Evolutionary conservation across 495 filamentous ascomycete species (phyloP), one percentile per base, ranked within the genome.

Genomic region (Penicillium argentinense): DNA sequence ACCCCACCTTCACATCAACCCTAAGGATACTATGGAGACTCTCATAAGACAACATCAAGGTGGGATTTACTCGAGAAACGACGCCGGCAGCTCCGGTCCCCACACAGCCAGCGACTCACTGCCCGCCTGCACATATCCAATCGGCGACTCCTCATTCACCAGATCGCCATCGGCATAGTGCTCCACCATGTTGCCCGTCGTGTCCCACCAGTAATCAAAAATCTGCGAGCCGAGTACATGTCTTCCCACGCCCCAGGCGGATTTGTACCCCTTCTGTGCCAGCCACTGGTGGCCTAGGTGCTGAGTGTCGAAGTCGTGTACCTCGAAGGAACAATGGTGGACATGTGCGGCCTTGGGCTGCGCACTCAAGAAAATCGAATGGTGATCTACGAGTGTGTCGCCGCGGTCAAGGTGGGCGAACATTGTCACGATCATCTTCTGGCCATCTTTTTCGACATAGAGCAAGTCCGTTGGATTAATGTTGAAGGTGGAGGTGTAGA

Each of bases 161-260:
- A 84, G 56, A 59, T 88, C 84, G 2, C 84, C 84, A 63, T 88
- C 84, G 12, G 80, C 77, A 45, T 88, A 88, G 57, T 88, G 84
- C 61, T 88, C 84, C 51, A 87, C 62, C 56, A 85, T 85, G 52
- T 81, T 79, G 0, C 71, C 62, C 12, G 66, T 72, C 0, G 79
- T 76, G 64, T 87, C 82, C 49, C 53, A 85, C 85, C 85, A 89
- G 62, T 89, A 89, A 60, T 89, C 86, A 52, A 88, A 88, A 17
- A 89, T 83, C 64, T 89, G 86, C 33, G 76, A 81, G 4, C 85
- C 86, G 48, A 89, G 75, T 25, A 88, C 76, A 63, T 91, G 87
- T 18, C 87, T 62, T 8, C 87, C 87, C 3, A 91, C 78, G 1
- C 86, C 86, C 87, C 87, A 91, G 42, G 83, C 83, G 46, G 77